These are phyloP conservation scores for Camillea tinctor DNA, from an alignment of 2,329 filamentous ascomycete genomes.

Conservation along the genomic window DNA sequence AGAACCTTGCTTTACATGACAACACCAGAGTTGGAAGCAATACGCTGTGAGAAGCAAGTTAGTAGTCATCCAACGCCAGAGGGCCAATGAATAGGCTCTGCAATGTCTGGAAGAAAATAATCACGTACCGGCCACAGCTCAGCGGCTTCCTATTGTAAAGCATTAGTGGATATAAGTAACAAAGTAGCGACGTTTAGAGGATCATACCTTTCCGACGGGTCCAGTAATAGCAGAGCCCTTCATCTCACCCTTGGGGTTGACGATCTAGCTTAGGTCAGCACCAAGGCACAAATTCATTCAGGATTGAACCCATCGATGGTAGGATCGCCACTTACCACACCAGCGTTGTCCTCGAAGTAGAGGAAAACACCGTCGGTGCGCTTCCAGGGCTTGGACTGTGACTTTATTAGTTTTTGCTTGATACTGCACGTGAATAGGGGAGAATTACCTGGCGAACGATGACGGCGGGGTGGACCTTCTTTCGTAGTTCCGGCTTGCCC, in stretches of 20 bases:
- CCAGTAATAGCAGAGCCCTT: slow-evolving; percentile 99
- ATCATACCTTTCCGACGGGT: slow-evolving; percentile 79
- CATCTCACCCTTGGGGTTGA: slow-evolving; percentile 99
- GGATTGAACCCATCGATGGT: not conserved
- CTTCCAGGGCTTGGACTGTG: slow-evolving; percentile 97
- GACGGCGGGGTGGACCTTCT: slow-evolving; percentile 99
- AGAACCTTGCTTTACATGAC: slow-evolving; percentile 79
- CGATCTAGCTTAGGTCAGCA: slow-evolving; percentile 66
- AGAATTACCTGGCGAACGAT: slow-evolving; percentile 74
- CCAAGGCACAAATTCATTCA: not conserved
- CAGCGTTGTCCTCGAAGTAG: slow-evolving; percentile 99
- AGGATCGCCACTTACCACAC: slow-evolving; percentile 76
- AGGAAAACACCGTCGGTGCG: slow-evolving; percentile 97
- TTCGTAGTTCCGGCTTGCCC: slow-evolving; percentile 98
- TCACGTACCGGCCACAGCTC: slow-evolving; percentile 94
- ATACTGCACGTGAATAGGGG: not conserved
- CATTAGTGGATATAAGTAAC: not conserved
- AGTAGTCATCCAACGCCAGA: slow-evolving; percentile 14
- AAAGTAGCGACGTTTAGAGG: not conserved
- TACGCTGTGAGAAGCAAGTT: slow-evolving; percentile 66
- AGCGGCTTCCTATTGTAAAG: slow-evolving; percentile 67
- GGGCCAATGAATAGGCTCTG: not conserved
- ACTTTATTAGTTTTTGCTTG: not conserved
- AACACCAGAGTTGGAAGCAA: slow-evolving; percentile 99
- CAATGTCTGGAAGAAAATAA: no score